Evolutionary conservation across 176 grass and related monocot genomes (phyloP).

Genomic region (Phragmites australis): DNA sequence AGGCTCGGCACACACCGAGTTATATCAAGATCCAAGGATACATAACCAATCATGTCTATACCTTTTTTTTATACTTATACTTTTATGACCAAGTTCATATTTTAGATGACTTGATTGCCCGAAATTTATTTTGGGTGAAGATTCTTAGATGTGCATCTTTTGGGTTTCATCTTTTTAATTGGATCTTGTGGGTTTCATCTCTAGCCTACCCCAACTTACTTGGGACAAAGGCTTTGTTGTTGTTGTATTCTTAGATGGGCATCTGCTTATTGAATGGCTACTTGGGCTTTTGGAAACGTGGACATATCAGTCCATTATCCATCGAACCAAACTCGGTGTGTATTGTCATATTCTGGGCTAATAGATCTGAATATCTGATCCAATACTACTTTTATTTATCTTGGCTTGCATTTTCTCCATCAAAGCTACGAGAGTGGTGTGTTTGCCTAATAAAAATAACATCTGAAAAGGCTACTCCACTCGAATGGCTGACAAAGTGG

Average conservation of each 20-base stretch:
- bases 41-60: not conserved
- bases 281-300: conserved; percentile 4
- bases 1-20: not conserved
- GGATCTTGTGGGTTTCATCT: too few species aligned
- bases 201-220: too few species aligned
- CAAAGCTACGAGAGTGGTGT: conserved; percentile 11
- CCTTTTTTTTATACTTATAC: not conserved
- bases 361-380: conserved; percentile 35
- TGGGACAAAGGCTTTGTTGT: too few species aligned
- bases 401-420: conserved; percentile 16
- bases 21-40: conserved; percentile 3
- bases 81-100: not conserved
- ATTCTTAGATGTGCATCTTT: too few species aligned
- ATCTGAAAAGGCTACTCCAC: conserved; percentile 2
- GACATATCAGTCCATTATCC: conserved; percentile 24
- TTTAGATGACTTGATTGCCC: not conserved
- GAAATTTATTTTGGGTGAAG: conserved; percentile 1
- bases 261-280: conserved; percentile 9
- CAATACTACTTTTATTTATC: conserved; percentile 11
- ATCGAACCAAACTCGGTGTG: conserved; percentile 16
- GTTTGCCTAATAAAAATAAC: conserved; percentile 38
- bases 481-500: not conserved
- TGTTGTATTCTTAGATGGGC: not conserved
- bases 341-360: conserved; percentile 25
- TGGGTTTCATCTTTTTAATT: too few species aligned